Evolutionary conservation across 805 yeast genomes (phyloP).

Genomic region (Starmerella riodocensis): DNA sequence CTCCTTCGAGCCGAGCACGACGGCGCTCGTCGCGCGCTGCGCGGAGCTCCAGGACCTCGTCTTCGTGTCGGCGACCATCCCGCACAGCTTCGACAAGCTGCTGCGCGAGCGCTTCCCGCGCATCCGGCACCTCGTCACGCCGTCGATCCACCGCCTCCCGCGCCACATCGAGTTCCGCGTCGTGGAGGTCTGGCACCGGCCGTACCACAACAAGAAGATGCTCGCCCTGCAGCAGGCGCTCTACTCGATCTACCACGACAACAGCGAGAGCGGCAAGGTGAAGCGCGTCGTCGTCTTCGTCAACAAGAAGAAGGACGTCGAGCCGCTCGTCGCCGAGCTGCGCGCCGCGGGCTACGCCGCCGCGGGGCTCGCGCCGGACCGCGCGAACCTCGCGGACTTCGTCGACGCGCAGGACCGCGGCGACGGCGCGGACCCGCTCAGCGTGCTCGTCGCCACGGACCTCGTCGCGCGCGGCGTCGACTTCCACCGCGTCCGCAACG

Average conservation of each 20-base stretch:
- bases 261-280: constrained; percentile 59
- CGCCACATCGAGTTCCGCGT: constrained; percentile 55
- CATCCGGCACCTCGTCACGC: constrained; percentile 57
- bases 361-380: constrained; percentile 39
- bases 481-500: constrained; percentile 67
- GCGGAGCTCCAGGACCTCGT: constrained; percentile 49
- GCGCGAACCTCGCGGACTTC: constrained; percentile 45
- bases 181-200: constrained; percentile 62
- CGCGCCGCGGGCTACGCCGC: constrained; percentile 44
- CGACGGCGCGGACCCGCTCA: constrained; percentile 15
- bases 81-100: constrained; percentile 56
- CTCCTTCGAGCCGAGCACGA: constrained; percentile 59
- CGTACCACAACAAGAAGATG: constrained; percentile 71
- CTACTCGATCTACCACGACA: constrained; percentile 73
- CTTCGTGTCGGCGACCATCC: constrained; percentile 83
- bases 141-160: constrained; percentile 76
- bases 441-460: constrained; percentile 74
- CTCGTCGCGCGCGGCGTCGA: constrained; percentile 81
- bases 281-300: constrained; percentile 79
- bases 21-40: constrained; percentile 38
- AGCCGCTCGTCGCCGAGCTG: constrained; percentile 43
- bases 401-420: constrained; percentile 24
- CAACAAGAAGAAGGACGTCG: constrained; percentile 55
- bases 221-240: constrained; percentile 80
- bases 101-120: constrained; percentile 50